phyloP scores from a whole-genome alignment of 768 basidiomycete species.

The Boletellus emodensis region DNA sequence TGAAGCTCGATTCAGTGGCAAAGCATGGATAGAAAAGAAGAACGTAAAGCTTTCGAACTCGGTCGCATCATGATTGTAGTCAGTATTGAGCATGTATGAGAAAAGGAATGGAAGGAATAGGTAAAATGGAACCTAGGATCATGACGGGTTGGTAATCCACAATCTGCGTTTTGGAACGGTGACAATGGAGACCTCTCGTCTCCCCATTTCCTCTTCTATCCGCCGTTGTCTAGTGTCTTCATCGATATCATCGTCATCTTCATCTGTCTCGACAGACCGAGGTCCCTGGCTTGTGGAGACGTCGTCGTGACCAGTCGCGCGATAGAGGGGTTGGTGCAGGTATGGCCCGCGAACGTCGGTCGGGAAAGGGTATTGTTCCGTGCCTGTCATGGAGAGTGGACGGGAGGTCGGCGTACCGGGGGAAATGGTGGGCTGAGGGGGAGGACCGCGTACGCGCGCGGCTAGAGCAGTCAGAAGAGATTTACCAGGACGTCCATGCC shows the following conservation, averaged over 20 bases:
- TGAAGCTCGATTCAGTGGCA: constrained; percentile 11
- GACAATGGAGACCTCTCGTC: constrained; percentile 81
- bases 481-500: constrained; percentile 51
- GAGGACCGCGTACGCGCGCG: constrained; percentile 38
- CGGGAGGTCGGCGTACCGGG: constrained; percentile 37
- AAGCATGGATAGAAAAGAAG: constrained; percentile 8
- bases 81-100: constrained; percentile 21
- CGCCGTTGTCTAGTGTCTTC: constrained; percentile 68
- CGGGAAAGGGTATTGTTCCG: constrained; percentile 44
- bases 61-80: constrained; percentile 14
- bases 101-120: neutral
- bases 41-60: constrained; percentile 5
- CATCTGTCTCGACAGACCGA: constrained; percentile 52
- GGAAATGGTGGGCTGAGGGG: constrained; percentile 29
- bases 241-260: constrained; percentile 67
- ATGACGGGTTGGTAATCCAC: constrained; percentile 67
- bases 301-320: constrained; percentile 43
- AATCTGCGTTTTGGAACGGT: constrained; percentile 70
- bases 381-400: constrained; percentile 38
- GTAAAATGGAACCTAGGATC: constrained; percentile 9
- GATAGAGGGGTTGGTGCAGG: constrained; percentile 61
- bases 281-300: constrained; percentile 38
- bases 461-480: constrained; percentile 55
- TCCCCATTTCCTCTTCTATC: constrained; percentile 79
- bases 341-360: constrained; percentile 56